Evolutionary conservation across 2,329 filamentous ascomycete species (phyloP), one percentile per base, ranked within the genome.

Genomic region (Colletotrichum sidae): DNA sequence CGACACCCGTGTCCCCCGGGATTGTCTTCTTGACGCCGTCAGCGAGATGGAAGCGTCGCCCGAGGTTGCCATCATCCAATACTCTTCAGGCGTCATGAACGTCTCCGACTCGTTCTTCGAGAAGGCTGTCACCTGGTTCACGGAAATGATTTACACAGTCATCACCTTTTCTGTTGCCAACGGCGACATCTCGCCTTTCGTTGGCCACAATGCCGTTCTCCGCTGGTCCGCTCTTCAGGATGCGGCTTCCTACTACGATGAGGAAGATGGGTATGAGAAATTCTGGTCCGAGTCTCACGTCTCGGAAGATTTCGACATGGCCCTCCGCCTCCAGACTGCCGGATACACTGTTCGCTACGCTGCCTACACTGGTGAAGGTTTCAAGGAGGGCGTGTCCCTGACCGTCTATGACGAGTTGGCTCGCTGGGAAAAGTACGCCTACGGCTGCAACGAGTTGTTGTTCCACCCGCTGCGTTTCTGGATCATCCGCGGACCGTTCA

Each of bases 281-380:
- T 92, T 87, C 78, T 93, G 91, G 91, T 92, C 90, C 8, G 91
- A 93, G 73, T 84, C 83, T 5, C 90, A 91, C 70, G 91, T 94
- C 0, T 93, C 90, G 0, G 91, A 94, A 67, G 91, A 94, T 71
- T 93, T 93, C 59, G 91, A 93, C 67, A 91, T 93, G 78, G 86
- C 89, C 10, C 83, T 94, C 1, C 88, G 91, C 41, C 82, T 93
- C 5, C 91, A 94, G 75, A 88, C 86, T 68, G 81, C 80, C 15
- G 90, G 90, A 33, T 92, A 90, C 75, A 83, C 88, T 41, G 86
- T 92, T 50, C 89, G 91, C 11, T 81, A 93, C 1, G 91, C 86
- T 10, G 85, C 88, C 0, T 93, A 92, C 78, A 87, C 89, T 58
- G 85, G 86, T 41, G 85, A 88, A 6, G 90, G 87, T 7, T 93